Percentiles rank a stretch among this genome's conserved stretches.
phyloP scores from a whole-genome alignment of 345 rosid genomes.

The Citrus inodora region DNA sequence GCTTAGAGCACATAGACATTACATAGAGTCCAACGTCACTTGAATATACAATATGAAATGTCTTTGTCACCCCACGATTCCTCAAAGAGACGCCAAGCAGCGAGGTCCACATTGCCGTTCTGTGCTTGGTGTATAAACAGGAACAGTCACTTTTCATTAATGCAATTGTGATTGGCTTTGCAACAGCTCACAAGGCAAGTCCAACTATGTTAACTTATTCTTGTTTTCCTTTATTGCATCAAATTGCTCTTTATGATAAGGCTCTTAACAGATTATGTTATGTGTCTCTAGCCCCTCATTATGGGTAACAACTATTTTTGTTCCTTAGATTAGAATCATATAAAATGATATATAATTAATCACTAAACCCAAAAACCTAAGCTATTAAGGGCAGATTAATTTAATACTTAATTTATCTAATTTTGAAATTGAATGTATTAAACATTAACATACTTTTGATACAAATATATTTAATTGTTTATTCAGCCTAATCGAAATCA shows the following conservation, averaged over 20 bases:
- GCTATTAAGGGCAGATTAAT: too few species aligned
- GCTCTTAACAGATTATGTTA: not conserved
- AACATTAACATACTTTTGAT: too few species aligned
- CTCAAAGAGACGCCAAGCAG: not conserved
- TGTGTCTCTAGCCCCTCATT: not conserved
- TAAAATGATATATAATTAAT: too few species aligned
- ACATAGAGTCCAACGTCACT: not conserved
- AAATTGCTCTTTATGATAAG: not conserved
- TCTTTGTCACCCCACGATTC: conserved; percentile 8
- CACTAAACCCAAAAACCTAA: not conserved
- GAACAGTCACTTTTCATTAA: not conserved
- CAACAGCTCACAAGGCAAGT: not conserved
- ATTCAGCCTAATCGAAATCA: too few species aligned
- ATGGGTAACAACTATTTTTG: not conserved
- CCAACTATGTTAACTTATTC: not conserved
- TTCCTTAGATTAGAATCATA: not conserved
- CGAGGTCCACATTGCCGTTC: conserved; percentile 8
- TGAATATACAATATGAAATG: conserved; percentile 3
- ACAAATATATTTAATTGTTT: too few species aligned
- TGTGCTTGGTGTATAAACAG: not conserved
- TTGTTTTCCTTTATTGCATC: not conserved
- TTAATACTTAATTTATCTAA: too few species aligned
- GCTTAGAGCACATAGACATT: too few species aligned
- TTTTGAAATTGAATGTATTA: too few species aligned
- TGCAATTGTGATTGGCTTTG: not conserved